Base-by-base conservation (phyloP, 768 basidiomycete species). In the Rhizopogon vesiculosus region DNA sequence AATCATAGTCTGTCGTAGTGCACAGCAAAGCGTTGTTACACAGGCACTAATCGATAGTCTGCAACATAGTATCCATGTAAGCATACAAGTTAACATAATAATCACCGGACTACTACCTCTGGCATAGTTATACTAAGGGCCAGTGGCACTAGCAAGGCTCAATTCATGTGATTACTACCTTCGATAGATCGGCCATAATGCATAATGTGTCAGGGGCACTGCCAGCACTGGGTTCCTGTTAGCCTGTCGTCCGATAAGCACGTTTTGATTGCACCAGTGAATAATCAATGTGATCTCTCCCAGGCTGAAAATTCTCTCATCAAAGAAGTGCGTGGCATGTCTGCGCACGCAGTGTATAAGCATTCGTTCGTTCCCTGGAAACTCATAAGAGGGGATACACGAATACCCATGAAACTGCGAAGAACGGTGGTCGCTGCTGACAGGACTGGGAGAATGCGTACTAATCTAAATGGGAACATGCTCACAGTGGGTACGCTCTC, bases 401-500 rank as follows among this genome's bases (percentile, higher is more conserved):
- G 15, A 49, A 38, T 25, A 38, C 35, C 10, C 48, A 10, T 38
- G 35, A 38, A 22, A 22, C 15, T 38, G 45, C 31, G 31, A 46
- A 18, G 18, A 46, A n/a, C 25, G 3, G 25, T 38, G 12, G 35
- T 38, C 35, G 35, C 13, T 38, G 19, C 46, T 48, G 44, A 52
- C 51, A 45, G 48, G 50, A 46, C 40, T 55, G 57, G 63, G 48
- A 62, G 56, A 46, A 48, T 48, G 43, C 5, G 16, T 25, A 38
- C 46, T 56, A 54, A 51, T 56, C 55, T 22, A 42, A 53, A 52
- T 39, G 49, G 10, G 43, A 35, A 33, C 25, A 15, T 10, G 48
- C 59, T 44, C 56, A 51, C 56, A 51, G 39, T 49, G 13, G 22
- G 19, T 3, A 16, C 42, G 54, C 51, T 59, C 56, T 56, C 62